phyloP scores from a whole-genome alignment of 2,329 filamentous ascomycete species.

The Epichloe baconii region DNA sequence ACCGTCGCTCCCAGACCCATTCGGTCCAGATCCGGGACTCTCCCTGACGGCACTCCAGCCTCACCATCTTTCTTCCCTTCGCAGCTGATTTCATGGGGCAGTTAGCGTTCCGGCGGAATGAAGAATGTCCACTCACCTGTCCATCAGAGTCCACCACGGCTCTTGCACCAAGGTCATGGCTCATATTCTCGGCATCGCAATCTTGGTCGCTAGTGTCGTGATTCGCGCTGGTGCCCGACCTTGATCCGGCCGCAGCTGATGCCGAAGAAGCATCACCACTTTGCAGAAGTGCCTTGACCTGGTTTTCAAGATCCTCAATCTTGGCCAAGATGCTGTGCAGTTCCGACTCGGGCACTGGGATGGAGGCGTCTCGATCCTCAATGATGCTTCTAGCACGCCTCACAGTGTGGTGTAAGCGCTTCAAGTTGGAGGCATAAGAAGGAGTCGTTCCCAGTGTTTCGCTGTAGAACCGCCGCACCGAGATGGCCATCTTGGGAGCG shows the following conservation, averaged over 20 bases:
- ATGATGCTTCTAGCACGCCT: constrained; percentile 13
- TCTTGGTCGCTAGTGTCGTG: constrained; percentile 1
- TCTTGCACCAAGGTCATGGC: constrained; percentile 7
- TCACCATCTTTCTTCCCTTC: neutral
- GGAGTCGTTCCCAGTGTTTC: neutral
- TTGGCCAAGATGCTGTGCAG: constrained; percentile 16
- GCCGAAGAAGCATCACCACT: neutral
- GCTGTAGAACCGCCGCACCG: neutral
- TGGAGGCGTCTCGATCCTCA: constrained; percentile 11
- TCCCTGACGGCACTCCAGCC: neutral
- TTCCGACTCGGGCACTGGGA: constrained; percentile 14
- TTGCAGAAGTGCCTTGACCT: constrained; percentile 16
- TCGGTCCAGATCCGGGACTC: neutral
- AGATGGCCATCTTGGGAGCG: neutral
- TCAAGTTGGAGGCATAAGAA: constrained; percentile 7
- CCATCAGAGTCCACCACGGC: constrained; percentile 5
- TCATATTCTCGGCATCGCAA: constrained; percentile 8
- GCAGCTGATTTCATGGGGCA: constrained; percentile 13
- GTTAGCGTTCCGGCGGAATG: constrained; percentile 14
- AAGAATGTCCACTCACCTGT: constrained; percentile 13
- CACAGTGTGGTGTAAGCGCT: constrained; percentile 8
- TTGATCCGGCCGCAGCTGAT: neutral
- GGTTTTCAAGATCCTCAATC: constrained; percentile 15
- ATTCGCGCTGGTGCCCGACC: neutral
- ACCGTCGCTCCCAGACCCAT: neutral